These are phyloP conservation scores for Heracleum sosnowskyi DNA, from an alignment of 129 eudicot genomes.

Conservation along the genomic window DNA sequence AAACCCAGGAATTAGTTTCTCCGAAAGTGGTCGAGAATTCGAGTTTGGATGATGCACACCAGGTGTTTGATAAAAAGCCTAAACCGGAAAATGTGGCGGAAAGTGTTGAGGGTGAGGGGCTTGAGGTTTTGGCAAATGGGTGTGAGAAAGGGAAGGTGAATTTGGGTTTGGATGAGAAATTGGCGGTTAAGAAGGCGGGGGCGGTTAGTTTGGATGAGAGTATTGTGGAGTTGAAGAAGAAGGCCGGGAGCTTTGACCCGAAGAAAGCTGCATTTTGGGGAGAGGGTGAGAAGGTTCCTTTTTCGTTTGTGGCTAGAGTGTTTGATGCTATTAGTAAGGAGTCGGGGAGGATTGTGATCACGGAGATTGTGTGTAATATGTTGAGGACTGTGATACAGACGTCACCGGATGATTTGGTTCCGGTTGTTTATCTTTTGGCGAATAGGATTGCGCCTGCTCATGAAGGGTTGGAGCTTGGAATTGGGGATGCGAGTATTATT, in stretches of 20 bases:
- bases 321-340: constrained; percentile 60
- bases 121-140: constrained; percentile 9
- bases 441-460: constrained; percentile 81
- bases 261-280: constrained; percentile 80
- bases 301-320: constrained; percentile 64
- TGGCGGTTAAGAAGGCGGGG: constrained; percentile 17
- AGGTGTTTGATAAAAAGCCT: not conserved
- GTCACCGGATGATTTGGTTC: constrained; percentile 63
- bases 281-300: constrained; percentile 74
- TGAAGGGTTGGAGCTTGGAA: constrained; percentile 88
- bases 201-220: constrained; percentile 54
- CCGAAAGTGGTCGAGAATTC: not conserved
- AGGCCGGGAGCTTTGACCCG: constrained; percentile 46
- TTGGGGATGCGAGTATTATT: constrained; percentile 82
- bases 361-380: constrained; percentile 81
- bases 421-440: constrained; percentile 69
- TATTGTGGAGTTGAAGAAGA: constrained; percentile 49
- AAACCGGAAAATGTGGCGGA: not conserved
- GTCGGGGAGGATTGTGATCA: constrained; percentile 73
- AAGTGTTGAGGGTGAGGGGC: constrained; percentile 8
- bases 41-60: not conserved
- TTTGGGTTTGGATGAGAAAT: constrained; percentile 13
- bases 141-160: constrained; percentile 5
- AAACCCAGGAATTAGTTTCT: constrained; percentile 40
- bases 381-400: constrained; percentile 77